Evolutionary conservation across 352 stramenopile genomes (phyloP), one percentile per base, ranked within the genome.

Genomic region (Phytophthora pluvialis): DNA sequence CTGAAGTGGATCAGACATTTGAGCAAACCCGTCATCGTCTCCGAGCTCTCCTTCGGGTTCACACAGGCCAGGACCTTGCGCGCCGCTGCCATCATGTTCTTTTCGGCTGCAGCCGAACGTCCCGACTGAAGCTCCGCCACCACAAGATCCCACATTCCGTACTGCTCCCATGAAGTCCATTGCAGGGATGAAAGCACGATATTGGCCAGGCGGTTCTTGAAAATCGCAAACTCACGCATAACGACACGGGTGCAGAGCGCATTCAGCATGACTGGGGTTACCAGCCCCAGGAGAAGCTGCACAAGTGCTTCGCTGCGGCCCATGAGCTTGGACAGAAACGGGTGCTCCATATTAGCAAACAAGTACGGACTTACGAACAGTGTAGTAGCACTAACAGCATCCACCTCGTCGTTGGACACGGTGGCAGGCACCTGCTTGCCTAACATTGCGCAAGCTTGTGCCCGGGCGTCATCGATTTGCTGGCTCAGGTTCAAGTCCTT

Each of bases 131-230:
- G 77, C 53, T 95, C 87, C 0, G 79, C 72, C 0, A 91, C 56
- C 5, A 94, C 76, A 12, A 95, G 71, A 61, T 95, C 87, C 87
- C 87, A 95, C 56, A 93, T 72, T 1, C 77, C 78, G 42, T 81
- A 90, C 63, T 95, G 87, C 49, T 95, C 85, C 85, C 85, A 95
- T 15, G 87, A 93, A 12, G 67, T 93, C 87, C 87, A 95, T 49
- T 89, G 68, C 11, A 95, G 67, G 13, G 87, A 95, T 26, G 85
- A 85, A 5, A 94, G 65, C 15, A 95, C 60, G 3, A 92, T 75
- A 38, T 86, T 94, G 13, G 85, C 72, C 13, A 93, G 63, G 1
- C 81, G 85, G n/a, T 75, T 83, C 47, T 81, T 80, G 38, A 93
- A 86, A 44, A 95, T 72, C 6, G 77, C 72, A 57, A 93, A 94